phyloP scores from a whole-genome alignment of 345 rosid species.

The Acer saccharum region DNA sequence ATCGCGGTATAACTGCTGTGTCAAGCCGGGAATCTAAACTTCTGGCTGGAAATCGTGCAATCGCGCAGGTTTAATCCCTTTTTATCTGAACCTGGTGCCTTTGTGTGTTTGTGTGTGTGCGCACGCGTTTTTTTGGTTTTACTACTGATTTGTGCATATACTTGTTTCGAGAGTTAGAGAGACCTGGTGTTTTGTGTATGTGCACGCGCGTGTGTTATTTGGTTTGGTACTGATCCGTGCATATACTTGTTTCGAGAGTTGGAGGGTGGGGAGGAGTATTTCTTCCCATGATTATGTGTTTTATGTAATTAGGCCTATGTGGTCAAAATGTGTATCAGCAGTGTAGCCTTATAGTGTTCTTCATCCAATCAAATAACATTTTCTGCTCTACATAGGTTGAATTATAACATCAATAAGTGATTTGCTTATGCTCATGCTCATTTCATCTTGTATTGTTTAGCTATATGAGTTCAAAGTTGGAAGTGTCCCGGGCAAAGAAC shows the following conservation, averaged over 20 bases:
- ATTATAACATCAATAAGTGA: not conserved
- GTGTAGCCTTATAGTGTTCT: not conserved
- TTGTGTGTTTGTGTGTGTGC: not conserved
- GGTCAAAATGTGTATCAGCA: not conserved
- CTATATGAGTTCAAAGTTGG: slow-evolving; percentile 91
- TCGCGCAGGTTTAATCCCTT: slow-evolving; percentile 62
- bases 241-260: no score
- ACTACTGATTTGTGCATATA: not conserved
- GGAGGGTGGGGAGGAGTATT: not conserved
- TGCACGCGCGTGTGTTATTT: no score
- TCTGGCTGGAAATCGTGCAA: slow-evolving; percentile 84
- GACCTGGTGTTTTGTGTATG: no score
- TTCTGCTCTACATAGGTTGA: not conserved
- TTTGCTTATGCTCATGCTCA: slow-evolving; percentile 11
- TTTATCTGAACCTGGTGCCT: not conserved
- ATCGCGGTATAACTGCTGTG: slow-evolving; percentile 69
- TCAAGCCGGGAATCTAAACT: slow-evolving; percentile 95
- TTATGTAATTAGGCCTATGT: not conserved
- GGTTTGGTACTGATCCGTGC: no score
- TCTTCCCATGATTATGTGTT: not conserved
- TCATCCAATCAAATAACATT: not conserved
- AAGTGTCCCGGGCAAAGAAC: slow-evolving; percentile 78
- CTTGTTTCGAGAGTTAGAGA: not conserved
- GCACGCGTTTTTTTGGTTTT: not conserved
- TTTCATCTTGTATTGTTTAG: slow-evolving; percentile 34